Evolutionary conservation across 176 grass and related monocot species (phyloP), one percentile per base, ranked within the genome.

Genomic region (Cenchrus purpureus): DNA sequence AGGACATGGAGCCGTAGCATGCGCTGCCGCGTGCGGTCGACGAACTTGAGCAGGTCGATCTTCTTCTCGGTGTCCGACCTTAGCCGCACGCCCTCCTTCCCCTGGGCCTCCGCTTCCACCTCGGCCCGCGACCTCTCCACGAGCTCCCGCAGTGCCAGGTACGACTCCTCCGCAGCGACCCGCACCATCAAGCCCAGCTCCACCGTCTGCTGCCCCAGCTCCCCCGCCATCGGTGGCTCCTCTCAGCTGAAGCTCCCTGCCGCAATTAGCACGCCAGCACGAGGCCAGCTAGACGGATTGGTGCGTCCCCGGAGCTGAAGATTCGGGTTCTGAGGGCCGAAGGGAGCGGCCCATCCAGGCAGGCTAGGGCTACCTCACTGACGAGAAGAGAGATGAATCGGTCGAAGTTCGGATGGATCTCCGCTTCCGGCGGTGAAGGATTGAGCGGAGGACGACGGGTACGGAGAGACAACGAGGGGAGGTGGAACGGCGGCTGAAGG

Each of bases 1-100:
- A 99, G 97, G 40, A 99, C 97, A 74, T 99, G 97, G 55, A 99
- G 91, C 52, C 97, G 91, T 69, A 99, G 97, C 93, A 99, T 99
- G 65, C 97, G 93, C 91, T 99, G 97, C 73, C 93, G 90, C 7
- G 93, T 96, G 65, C 86, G 84, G 46, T 77, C 84, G 8, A 98
- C 84, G 84, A 98, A 98, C 79, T 98, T 98, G 86, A 98, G 97
- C 58, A 98, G 90, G 77, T 98, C 97, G 6, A 96, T 96, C 91
- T 98, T 98, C 91, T 98, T 98, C 93, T 98, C 97, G 19, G 93
- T 65, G 77, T 98, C 93, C 7, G 97, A 98, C 32, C 91, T 81
- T 78, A 86, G 86, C 52, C 84, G 90, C 8, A 80, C 85, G 15
- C 63, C 84, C 59, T 78, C 74, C 53, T 91, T 91, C 69, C 85